Base-by-base conservation (phyloP, 345 rosid genomes). In the Durio zibethinus region DNA sequence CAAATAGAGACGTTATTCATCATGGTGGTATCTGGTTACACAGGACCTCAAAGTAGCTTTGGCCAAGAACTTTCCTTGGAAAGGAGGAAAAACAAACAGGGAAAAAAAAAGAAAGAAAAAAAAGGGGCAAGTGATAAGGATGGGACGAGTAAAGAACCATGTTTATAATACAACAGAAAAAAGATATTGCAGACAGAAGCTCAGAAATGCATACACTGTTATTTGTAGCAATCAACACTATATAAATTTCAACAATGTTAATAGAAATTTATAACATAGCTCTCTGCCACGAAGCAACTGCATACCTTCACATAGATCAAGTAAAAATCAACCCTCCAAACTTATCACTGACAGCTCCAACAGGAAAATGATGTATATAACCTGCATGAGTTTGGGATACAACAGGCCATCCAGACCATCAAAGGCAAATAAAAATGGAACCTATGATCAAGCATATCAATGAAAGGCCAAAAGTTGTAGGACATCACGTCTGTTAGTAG, bases 301-400 rank as follows among this genome's bases (percentile, higher is more conserved):
- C 95, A 83, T 88, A 89, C 91, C 90, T 85, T 82, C 60, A 76
- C 18, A 79, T 60, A 53, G 62, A 80, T 76, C 63, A 81, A 77
- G 56, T 56, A 72, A 76, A 78, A 82, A 80, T 72, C 82, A 86
- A 84, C 79, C 82, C 79, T 69, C 82, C 87, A 82, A 40, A 78
- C 77, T 62, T 85, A 80, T 82, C 79, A 81, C 80, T 73, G 52
- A 77, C 71, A 70, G 86, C 88, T 85, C 82, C 88, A 83, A 70
- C 53, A 75, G 77, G 74, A 75, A 77, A 77, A 85, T 82, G 88
- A 76, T 29, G 73, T 62, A 76, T 35, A 80, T 29, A 80, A 82
- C 87, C 89, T 87, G 88, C 88, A 87, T 76, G 83, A 77, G 86
- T 79, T 81, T 79, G 81, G 88, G 75, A 85, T 81, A 78, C 78